A percentile compares a stretch with the other conserved stretches of the same genome.
These are phyloP conservation scores for Phytopythium vexans DNA, from an alignment of 352 stramenopile genomes.

Conservation along the genomic window DNA sequence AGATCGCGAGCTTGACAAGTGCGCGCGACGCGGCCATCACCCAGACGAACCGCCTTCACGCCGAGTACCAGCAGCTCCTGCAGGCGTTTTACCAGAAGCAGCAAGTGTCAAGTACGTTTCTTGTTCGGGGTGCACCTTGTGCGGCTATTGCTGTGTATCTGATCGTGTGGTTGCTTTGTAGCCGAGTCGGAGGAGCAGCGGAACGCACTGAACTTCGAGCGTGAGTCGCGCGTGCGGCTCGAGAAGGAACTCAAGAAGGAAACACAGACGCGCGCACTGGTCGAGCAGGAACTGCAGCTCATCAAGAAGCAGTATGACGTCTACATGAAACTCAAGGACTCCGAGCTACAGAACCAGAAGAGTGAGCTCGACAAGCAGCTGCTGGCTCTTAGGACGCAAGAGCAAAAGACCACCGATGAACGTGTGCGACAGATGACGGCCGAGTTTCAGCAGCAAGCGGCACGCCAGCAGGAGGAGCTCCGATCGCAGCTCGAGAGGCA, in stretches of 20 bases:
- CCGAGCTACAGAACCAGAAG: slow-evolving; percentile 40
- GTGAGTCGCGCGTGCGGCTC: slow-evolving; percentile 42
- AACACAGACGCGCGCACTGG: slow-evolving; percentile 46
- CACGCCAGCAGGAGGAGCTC: slow-evolving; percentile 28
- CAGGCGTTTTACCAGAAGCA: slow-evolving; percentile 75
- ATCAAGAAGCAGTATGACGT: slow-evolving; percentile 75
- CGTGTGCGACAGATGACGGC: slow-evolving; percentile 25
- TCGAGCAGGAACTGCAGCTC: slow-evolving; percentile 65
- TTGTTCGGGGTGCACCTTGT: neutral
- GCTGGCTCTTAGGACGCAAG: slow-evolving; percentile 15
- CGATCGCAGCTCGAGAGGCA: slow-evolving; percentile 29
- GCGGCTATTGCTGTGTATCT: neutral
- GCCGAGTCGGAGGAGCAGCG: slow-evolving; percentile 52
- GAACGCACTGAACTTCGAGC: slow-evolving; percentile 61
- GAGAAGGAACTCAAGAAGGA: slow-evolving; percentile 68
- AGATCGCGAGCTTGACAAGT: slow-evolving; percentile 54
- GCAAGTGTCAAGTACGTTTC: slow-evolving; percentile 39
- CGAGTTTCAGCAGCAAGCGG: slow-evolving; percentile 27
- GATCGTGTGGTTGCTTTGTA: neutral
- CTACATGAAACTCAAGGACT: slow-evolving; percentile 54
- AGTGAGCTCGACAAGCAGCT: slow-evolving; percentile 50
- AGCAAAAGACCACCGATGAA: slow-evolving; percentile 44
- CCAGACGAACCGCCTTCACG: slow-evolving; percentile 68
- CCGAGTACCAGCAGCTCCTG: slow-evolving; percentile 72
- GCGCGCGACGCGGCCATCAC: slow-evolving; percentile 65